Evolutionary conservation across 768 basidiomycete species (phyloP).

Genomic region (Russula ochroleuca): DNA sequence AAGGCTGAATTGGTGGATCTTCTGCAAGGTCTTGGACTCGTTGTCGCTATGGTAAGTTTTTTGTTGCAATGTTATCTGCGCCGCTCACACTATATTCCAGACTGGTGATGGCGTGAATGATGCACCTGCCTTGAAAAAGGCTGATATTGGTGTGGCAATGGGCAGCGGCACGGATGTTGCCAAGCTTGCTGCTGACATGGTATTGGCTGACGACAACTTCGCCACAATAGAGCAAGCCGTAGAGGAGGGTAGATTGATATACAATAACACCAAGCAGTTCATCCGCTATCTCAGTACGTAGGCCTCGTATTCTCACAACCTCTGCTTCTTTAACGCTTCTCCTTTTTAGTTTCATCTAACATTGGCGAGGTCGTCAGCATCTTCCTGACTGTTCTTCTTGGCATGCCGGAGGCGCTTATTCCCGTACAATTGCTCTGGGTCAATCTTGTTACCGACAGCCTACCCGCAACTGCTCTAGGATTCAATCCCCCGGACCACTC

Average conservation of each 20-base stretch:
- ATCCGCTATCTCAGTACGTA: conserved; percentile 93
- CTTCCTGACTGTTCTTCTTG: conserved; percentile 93
- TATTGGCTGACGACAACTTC: conserved; percentile 95
- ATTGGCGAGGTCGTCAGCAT: conserved; percentile 97
- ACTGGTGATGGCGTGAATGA: conserved; percentile 98
- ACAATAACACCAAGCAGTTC: conserved; percentile 99
- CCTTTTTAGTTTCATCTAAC: conserved; percentile 76
- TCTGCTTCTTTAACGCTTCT: conserved; percentile 16
- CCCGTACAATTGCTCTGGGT: conserved; percentile 98
- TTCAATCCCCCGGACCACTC: conserved; percentile 97
- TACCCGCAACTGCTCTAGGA: conserved; percentile 94
- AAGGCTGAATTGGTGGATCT: conserved; percentile 94
- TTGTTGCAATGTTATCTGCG: conserved; percentile 21
- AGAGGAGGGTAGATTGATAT: conserved; percentile 95
- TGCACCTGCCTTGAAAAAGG: conserved; percentile 93
- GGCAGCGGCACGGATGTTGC: conserved; percentile 98
- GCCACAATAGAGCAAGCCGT: conserved; percentile 95
- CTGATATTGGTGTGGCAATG: conserved; percentile 98
- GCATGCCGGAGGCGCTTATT: conserved; percentile 99
- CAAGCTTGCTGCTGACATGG: conserved; percentile 97
- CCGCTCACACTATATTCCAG: conserved; percentile 38
- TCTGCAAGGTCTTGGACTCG: conserved; percentile 83
- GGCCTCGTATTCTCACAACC: conserved; percentile 5
- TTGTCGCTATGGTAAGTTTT: conserved; percentile 82
- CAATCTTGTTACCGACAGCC: conserved; percentile 93